Evolutionary conservation across 805 yeast species (phyloP).

Genomic region (Candida ovalis): DNA sequence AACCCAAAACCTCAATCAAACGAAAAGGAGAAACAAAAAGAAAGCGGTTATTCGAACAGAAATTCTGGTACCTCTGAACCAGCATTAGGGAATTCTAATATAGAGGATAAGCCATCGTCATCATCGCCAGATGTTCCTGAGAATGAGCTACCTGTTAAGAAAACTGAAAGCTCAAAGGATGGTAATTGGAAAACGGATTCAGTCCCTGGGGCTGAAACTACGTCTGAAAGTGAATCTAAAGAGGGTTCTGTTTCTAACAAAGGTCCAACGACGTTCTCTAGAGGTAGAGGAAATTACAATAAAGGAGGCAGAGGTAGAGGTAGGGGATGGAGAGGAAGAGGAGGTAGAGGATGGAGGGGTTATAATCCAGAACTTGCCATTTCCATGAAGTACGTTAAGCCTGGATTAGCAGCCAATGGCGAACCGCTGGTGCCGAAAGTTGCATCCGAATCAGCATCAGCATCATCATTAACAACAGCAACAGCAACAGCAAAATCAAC

Average conservation of each 20-base stretch:
- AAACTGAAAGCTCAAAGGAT: neutral
- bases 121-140: no score
- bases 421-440: constrained; percentile 7
- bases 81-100: no score
- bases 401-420: constrained; percentile 22
- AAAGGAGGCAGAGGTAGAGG: constrained; percentile 9
- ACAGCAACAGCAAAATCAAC: neutral
- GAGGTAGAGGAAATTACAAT: constrained; percentile 5
- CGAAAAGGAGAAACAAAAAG: neutral
- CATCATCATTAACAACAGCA: neutral
- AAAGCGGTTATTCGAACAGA: neutral
- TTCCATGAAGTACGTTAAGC: constrained; percentile 23
- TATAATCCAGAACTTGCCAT: constrained; percentile 6
- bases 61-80: neutral
- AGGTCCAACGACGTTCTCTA: neutral
- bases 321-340: constrained; percentile 9
- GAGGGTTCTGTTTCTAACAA: neutral
- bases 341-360: constrained; percentile 12
- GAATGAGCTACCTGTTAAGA: no score
- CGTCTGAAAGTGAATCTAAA: neutral
- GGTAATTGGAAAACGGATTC: neutral
- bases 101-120: no score
- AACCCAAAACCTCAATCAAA: neutral
- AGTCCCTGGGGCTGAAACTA: neutral
- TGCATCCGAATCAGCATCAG: neutral